Conservation (phyloP, 2,329 filamentous ascomycete species). For the Trichoderma brevicompactum region DNA sequence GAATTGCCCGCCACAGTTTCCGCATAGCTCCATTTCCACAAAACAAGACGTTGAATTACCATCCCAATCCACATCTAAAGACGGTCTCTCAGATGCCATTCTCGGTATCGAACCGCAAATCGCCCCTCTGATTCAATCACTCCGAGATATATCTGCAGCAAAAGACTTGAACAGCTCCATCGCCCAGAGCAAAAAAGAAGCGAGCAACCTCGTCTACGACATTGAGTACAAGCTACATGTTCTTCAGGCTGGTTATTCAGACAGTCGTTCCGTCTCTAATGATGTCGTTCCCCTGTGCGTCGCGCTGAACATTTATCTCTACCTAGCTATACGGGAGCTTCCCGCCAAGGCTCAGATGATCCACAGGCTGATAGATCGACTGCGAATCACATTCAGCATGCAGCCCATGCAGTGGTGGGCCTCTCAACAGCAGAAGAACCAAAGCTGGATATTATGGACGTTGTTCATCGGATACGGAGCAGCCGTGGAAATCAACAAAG, state of each 20-base stretch:
- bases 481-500: not conserved
- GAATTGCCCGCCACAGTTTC: slow-evolving; percentile 13
- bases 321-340: slow-evolving; percentile 19
- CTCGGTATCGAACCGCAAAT: not conserved
- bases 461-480: slow-evolving; percentile 21
- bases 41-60: not conserved
- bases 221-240: slow-evolving; percentile 19
- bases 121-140: not conserved
- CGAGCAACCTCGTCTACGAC: slow-evolving; percentile 2
- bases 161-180: not conserved
- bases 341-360: slow-evolving; percentile 6
- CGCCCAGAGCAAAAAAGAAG: not conserved
- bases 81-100: not conserved
- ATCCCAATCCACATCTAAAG: not conserved
- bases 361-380: slow-evolving; percentile 1
- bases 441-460: slow-evolving; percentile 14
- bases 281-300: slow-evolving; percentile 1
- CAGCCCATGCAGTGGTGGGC: not conserved
- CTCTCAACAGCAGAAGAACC: not conserved
- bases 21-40: not conserved
- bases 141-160: slow-evolving; percentile 6
- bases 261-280: not conserved
- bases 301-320: slow-evolving; percentile 17
- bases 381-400: not conserved
- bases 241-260: not conserved